phyloP scores from a whole-genome alignment of 768 basidiomycete species.

The Russula emetica region DNA sequence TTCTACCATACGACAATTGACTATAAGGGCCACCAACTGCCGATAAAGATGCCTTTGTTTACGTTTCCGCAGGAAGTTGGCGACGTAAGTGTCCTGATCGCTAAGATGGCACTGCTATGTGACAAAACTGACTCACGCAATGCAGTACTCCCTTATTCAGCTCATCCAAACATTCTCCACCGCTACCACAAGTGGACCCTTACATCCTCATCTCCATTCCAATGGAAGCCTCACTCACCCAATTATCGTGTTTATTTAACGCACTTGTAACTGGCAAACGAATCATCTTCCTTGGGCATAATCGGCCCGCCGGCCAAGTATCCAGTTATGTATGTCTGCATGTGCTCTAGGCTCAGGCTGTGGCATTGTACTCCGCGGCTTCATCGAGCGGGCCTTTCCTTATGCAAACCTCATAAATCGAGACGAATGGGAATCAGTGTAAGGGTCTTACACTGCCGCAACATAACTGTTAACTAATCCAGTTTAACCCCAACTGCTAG shows the following conservation, averaged over 20 bases:
- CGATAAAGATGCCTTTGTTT: slow-evolving; percentile 85
- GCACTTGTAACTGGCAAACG: slow-evolving; percentile 92
- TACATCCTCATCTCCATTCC: slow-evolving; percentile 91
- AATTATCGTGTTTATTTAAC: slow-evolving; percentile 92
- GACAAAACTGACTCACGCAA: not conserved
- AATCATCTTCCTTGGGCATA: slow-evolving; percentile 93
- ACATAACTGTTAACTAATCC: not conserved
- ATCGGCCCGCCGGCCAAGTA: slow-evolving; percentile 83
- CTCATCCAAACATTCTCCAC: slow-evolving; percentile 80
- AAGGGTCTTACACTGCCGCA: slow-evolving; percentile 36
- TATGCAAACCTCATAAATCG: slow-evolving; percentile 87
- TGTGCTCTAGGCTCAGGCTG: slow-evolving; percentile 92
- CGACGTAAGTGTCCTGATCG: slow-evolving; percentile 59
- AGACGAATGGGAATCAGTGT: slow-evolving; percentile 90
- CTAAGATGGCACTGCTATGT: not conserved
- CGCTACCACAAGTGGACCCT: slow-evolving; percentile 62
- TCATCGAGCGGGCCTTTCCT: slow-evolving; percentile 89
- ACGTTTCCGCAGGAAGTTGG: slow-evolving; percentile 95
- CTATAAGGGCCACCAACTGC: slow-evolving; percentile 79
- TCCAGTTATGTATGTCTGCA: slow-evolving; percentile 89
- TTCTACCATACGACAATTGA: slow-evolving; percentile 83
- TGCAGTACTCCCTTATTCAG: slow-evolving; percentile 86
- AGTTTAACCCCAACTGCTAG: slow-evolving; percentile 38
- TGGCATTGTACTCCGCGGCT: slow-evolving; percentile 76
- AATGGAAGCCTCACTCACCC: slow-evolving; percentile 89